Evolutionary conservation across 2,329 filamentous ascomycete species (phyloP).

Genomic region (Colletotrichum cuscutae): DNA sequence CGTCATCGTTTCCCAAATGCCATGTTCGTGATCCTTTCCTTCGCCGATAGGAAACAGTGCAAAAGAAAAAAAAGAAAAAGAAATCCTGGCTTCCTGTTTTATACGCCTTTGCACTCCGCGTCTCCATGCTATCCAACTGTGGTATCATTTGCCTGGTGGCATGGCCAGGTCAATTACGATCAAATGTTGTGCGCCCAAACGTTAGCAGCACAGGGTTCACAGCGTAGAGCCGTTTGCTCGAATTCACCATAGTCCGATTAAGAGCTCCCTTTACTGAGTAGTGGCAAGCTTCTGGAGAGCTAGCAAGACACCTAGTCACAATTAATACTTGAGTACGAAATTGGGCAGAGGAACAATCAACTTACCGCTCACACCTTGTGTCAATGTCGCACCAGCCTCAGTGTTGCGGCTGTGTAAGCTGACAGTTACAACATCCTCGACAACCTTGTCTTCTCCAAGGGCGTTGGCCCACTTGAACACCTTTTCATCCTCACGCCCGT

Average conservation of each 20-base stretch:
- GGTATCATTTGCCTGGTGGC: conserved; percentile 33
- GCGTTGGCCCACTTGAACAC: conserved; percentile 95
- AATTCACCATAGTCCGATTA: not conserved
- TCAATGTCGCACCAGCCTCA: conserved; percentile 84
- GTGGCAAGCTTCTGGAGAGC: conserved; percentile 54
- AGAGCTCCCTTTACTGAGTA: not conserved
- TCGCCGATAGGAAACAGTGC: not conserved
- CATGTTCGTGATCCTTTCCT: not conserved
- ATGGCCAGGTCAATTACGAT: conserved; percentile 25
- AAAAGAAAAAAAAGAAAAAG: not conserved
- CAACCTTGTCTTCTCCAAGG: conserved; percentile 66
- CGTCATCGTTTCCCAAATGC: conserved; percentile 24
- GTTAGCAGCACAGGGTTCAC: not conserved
- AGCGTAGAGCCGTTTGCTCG: not conserved
- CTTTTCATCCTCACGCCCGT: conserved; percentile 92
- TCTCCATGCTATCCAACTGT: conserved; percentile 26
- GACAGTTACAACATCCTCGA: conserved; percentile 82
- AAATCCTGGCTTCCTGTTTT: conserved; percentile 30
- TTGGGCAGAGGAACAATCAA: conserved; percentile 33
- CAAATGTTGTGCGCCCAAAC: conserved; percentile 8
- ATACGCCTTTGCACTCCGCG: conserved; percentile 27
- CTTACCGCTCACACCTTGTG: conserved; percentile 91
- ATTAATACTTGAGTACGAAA: not conserved
- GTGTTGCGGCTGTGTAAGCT: conserved; percentile 90
- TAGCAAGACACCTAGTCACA: conserved; percentile 50